Evolutionary conservation across 1,139 yeast species (phyloP).

Genomic region (Yamadazyma spencermartinsiae): DNA sequence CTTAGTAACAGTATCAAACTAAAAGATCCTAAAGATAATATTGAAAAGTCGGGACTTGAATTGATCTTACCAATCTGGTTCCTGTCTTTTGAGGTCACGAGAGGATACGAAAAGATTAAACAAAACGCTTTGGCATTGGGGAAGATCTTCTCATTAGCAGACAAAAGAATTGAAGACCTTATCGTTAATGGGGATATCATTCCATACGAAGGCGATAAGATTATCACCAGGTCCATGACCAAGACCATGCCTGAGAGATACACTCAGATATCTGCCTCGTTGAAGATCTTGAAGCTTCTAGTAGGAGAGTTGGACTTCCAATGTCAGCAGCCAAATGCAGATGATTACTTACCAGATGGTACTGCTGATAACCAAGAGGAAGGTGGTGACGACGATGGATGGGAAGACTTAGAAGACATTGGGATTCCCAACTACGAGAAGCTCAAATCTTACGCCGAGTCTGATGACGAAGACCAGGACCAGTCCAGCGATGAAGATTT

Average conservation of each 20-base stretch:
- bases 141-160: constrained; percentile 59
- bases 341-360: constrained; percentile 33
- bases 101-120: constrained; percentile 75
- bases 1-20: constrained; percentile 44
- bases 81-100: constrained; percentile 72
- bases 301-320: constrained; percentile 69
- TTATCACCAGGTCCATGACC: constrained; percentile 84
- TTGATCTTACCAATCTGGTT: constrained; percentile 68
- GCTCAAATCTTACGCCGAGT: constrained; percentile 51
- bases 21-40: constrained; percentile 24
- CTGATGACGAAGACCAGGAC: constrained; percentile 43
- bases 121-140: constrained; percentile 69
- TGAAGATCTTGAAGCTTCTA: constrained; percentile 71
- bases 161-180: constrained; percentile 50
- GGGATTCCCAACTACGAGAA: constrained; percentile 64
- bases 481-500: constrained; percentile 43
- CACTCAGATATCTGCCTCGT: constrained; percentile 66
- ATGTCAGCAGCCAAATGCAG: constrained; percentile 45
- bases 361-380: constrained; percentile 23
- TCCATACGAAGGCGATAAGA: constrained; percentile 60
- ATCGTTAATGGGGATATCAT: constrained; percentile 77
- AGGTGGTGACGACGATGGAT: constrained; percentile 59
- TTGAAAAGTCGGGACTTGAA: constrained; percentile 24
- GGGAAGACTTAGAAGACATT: constrained; percentile 79
- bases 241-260: constrained; percentile 62